Evolutionary conservation across 257 asterid species (phyloP).

Genomic region (Paulownia fortunei): DNA sequence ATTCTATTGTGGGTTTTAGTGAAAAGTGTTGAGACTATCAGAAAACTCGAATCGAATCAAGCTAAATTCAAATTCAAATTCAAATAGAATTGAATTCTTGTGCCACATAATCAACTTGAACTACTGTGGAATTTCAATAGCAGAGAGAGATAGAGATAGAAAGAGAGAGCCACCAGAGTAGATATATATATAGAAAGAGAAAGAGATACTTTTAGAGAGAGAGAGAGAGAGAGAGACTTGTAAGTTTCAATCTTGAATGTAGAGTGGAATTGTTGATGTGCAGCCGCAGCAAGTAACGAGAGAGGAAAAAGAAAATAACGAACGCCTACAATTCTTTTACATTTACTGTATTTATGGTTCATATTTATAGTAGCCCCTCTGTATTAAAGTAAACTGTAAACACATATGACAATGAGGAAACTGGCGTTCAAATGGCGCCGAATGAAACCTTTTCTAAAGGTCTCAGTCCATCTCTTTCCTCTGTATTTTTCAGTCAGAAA

Average conservation of each 20-base stretch:
- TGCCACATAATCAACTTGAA: conserved; percentile 30
- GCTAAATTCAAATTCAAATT: conserved; percentile 21
- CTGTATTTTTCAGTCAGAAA: conserved; percentile 8
- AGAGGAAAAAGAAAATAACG: background rate
- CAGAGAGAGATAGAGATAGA: conserved; percentile 23
- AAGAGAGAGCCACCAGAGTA: conserved; percentile 27
- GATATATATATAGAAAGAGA: background rate
- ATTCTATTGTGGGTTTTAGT: conserved; percentile 43
- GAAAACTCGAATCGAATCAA: conserved; percentile 37
- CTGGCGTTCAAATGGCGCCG: conserved; percentile 34
- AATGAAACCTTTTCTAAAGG: conserved; percentile 39
- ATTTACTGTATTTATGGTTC: conserved; percentile 7
- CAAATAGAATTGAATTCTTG: conserved; percentile 26
- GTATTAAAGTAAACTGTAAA: conserved; percentile 7
- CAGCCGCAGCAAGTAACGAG: conserved; percentile 30
- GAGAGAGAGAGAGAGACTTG: conserved; percentile 37
- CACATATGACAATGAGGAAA: conserved; percentile 22
- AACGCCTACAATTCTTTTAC: background rate
- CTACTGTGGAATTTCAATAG: conserved; percentile 28
- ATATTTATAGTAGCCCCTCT: background rate
- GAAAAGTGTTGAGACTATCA: conserved; percentile 28
- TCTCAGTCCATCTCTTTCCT: conserved; percentile 28
- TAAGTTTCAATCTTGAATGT: conserved; percentile 44
- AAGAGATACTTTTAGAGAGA: background rate
- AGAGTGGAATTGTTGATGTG: conserved; percentile 56